Evolutionary conservation across 306 rosid genomes (phyloP), one percentile per base, ranked within the genome.

Genomic region (Trifolium subterraneum): DNA sequence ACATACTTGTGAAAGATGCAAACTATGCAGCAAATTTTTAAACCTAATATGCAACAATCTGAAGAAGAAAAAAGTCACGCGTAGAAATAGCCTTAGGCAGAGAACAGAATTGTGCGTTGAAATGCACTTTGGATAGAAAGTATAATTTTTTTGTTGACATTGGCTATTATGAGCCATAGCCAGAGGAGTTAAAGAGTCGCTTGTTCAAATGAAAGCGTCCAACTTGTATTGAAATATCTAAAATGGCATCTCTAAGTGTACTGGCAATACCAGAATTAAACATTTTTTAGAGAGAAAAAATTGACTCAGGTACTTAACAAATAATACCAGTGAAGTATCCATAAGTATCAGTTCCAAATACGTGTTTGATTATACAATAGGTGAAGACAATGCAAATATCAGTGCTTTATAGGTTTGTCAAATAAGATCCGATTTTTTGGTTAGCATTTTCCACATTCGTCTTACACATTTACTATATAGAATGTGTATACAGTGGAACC

Each of bases 1-100:
- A 38, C 69, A 38, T 36, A 64, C 16, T 64, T 64, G 50, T 36
- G 48, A 64, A 64, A 64, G 50, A 64, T 18, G 48, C 10, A 36
- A 63, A 16, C 10, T 19, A 38, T 19, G 18, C 70, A 64, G 29
- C 15, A 63, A 36, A 31, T 16, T 33, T 33, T 33, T 27, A 27
- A n/a, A 61, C 23, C 44, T 16, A 63, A 11, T 39, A 64, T 19
- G 50, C 68, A 36, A 63, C 68, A 10, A 60, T 42, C 41, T 31
- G 41, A 60, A 61, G 15, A 61, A 15, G 42, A 61, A 61, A 60
- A 27, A 58, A 4, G 38, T 23, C 38, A 58, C 13, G 36, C 38
- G 29, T 13, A 23, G 38, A 58, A 27, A 7, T 58, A 58, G 64
- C 29, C 38, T 58, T 27, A 58, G 38, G 18, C 64, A 25, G 67